Evolutionary conservation across 495 filamentous ascomycete species (phyloP).

Genomic region (Penicillium longicatenatum): DNA sequence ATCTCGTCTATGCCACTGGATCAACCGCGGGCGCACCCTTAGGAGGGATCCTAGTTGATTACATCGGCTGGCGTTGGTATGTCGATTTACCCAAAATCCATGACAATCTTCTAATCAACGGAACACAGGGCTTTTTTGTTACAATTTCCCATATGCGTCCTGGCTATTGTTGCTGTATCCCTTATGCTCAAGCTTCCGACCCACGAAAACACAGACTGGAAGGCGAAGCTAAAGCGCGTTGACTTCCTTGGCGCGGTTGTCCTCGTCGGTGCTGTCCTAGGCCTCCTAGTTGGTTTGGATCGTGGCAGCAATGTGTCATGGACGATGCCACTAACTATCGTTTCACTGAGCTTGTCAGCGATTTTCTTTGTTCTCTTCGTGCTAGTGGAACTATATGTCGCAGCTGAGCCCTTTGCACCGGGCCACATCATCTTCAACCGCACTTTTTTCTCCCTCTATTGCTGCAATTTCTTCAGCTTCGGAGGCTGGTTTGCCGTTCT

Average conservation of each 20-base stretch:
- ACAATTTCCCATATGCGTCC: slow-evolving; percentile 69
- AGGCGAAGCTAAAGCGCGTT: slow-evolving; percentile 66
- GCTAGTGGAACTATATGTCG: slow-evolving; percentile 70
- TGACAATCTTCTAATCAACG: slow-evolving; percentile 11
- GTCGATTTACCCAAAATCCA: not conserved
- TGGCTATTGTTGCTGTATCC: slow-evolving; percentile 66
- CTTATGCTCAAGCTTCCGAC: slow-evolving; percentile 63
- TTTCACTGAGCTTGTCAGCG: slow-evolving; percentile 57
- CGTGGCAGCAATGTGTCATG: slow-evolving; percentile 76
- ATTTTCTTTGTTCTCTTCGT: slow-evolving; percentile 68
- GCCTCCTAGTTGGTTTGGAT: slow-evolving; percentile 75
- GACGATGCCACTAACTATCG: slow-evolving; percentile 59
- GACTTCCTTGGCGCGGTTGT: slow-evolving; percentile 78
- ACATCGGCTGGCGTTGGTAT: slow-evolving; percentile 80
- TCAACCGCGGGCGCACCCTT: slow-evolving; percentile 72
- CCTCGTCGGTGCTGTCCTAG: slow-evolving; percentile 70
- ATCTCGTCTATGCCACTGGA: slow-evolving; percentile 75
- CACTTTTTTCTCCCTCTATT: slow-evolving; percentile 66
- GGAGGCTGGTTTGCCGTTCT: slow-evolving; percentile 62
- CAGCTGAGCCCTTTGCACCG: slow-evolving; percentile 77
- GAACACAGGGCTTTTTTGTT: slow-evolving; percentile 64
- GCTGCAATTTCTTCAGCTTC: slow-evolving; percentile 78
- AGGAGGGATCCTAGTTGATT: slow-evolving; percentile 71
- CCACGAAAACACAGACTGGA: slow-evolving; percentile 58
- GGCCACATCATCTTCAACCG: slow-evolving; percentile 75